Percentiles rank a stretch among this genome's conserved stretches.
These are phyloP conservation scores for Vaccinium macrocarpon DNA, from an alignment of 148 eudicot species.

Conservation along the genomic window DNA sequence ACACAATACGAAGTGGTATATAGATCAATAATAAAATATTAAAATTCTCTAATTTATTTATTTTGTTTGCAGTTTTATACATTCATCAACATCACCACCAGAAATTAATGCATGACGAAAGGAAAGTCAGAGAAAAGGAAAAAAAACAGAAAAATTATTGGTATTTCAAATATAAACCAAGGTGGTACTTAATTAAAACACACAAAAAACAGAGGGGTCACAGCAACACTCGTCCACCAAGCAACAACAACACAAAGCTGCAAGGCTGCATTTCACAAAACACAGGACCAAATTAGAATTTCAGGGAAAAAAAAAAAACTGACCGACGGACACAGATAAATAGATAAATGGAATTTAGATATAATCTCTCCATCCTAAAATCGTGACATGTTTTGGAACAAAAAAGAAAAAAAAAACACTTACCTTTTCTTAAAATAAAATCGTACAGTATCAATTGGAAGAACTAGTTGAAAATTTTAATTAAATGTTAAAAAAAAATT, in stretches of 20 bases:
- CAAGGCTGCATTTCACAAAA: slow-evolving; percentile 35
- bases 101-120: too few relatives aligned
- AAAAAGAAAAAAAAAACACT: too few relatives aligned
- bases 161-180: not conserved
- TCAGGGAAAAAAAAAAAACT: not conserved
- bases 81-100: not conserved
- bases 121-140: too few relatives aligned
- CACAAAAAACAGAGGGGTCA: slow-evolving; percentile 39
- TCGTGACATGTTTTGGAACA: not conserved
- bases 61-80: not conserved
- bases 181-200: slow-evolving; percentile 4
- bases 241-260: slow-evolving; percentile 49
- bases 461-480: too few relatives aligned
- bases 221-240: slow-evolving; percentile 46
- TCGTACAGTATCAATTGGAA: too few relatives aligned
- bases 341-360: too few relatives aligned
- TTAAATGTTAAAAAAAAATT: too few relatives aligned
- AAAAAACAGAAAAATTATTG: too few relatives aligned
- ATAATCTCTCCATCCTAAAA: too few relatives aligned
- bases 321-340: too few relatives aligned
- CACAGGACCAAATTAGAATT: not conserved
- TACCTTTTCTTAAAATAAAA: not conserved
- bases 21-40: too few relatives aligned
- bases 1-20: not conserved
- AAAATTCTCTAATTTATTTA: not conserved